Base-by-base conservation (phyloP, 2,329 filamentous ascomycete genomes). In the Didymella exigua region DNA sequence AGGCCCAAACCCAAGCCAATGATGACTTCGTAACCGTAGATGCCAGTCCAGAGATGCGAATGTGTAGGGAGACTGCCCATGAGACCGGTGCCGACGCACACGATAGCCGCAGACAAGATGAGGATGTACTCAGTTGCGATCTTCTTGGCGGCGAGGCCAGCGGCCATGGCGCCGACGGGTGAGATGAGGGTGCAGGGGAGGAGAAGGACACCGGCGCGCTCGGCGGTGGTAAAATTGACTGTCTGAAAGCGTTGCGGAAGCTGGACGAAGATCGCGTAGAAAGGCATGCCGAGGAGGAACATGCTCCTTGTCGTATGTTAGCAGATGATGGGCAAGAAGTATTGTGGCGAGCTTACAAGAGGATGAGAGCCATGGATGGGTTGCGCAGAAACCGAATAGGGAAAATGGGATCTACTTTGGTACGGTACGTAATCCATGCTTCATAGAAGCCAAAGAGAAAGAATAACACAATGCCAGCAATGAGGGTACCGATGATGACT, bases 181-280 rank as follows among this genome's bases (percentile, higher is more conserved):
- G 67, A 65, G 1, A 70, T 16, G 1, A 71, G 50, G 1, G 69
- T 67, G 14, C 66, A 51, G 2, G 71, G 67, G 10, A 72, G 59
- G 5, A 73, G 63, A 16, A 70, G 59, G 4, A 72, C 70, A 3
- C 69, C 70, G 2, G 71, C 63, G 21, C 65, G 61, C 33, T 70
- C 68, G 16, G 71, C 69, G 30, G 59, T 68, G 5, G 60, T 69
- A 30, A 67, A 62, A 24, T 73, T 72, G 8, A 71, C 70, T 14
- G 49, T 60, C 49, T 73, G 71, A 30, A 72, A 73, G 45, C 70
- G 71, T 45, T 72, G 69, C 0, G 70, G 71, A 19, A 72, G 59
- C 29, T 71, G 67, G 8, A 72, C 66, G 42, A 72, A 67, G 7
- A 65, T 57, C 18, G 63, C 62, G 23, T 65, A 68, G 49, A 68